Percentiles rank a stretch among this genome's conserved stretches.
Conservation (phyloP, 2,329 filamentous ascomycete species). For the Knoxdaviesia proteae region DNA sequence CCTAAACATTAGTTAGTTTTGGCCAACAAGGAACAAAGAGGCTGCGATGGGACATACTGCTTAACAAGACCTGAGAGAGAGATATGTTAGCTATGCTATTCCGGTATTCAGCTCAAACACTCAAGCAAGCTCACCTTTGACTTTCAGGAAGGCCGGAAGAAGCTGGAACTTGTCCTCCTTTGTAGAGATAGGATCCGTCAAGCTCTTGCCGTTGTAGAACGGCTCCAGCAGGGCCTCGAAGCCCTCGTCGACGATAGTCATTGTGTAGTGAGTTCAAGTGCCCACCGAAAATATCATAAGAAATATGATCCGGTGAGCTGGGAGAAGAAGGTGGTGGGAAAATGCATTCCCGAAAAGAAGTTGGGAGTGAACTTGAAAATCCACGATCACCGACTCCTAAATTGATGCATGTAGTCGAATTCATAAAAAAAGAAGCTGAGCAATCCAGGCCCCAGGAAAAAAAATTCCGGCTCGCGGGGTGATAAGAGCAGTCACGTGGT, state of each 20-base stretch:
- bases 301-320: no score
- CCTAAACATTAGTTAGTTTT: constrained; percentile 10
- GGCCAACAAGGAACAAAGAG: not conserved
- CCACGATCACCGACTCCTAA: no score
- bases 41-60: constrained; percentile 30
- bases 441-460: no score
- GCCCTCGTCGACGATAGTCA: constrained; percentile 37
- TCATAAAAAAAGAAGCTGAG: no score
- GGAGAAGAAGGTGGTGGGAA: no score
- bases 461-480: not conserved
- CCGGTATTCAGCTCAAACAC: constrained; percentile 3
- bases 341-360: no score
- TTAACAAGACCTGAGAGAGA: constrained; percentile 49
- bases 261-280: constrained; percentile 11
- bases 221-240: constrained; percentile 47
- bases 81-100: constrained; percentile 8
- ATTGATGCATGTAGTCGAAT: no score
- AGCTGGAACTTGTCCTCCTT: constrained; percentile 89
- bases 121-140: constrained; percentile 45
- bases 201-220: constrained; percentile 47
- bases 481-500: constrained; percentile 4
- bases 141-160: constrained; percentile 89
- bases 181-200: constrained; percentile 42
- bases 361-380: no score
- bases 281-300: no score